phyloP scores from a whole-genome alignment of 2,329 filamentous ascomycete species.

The Neophaeococcomyces aloes region DNA sequence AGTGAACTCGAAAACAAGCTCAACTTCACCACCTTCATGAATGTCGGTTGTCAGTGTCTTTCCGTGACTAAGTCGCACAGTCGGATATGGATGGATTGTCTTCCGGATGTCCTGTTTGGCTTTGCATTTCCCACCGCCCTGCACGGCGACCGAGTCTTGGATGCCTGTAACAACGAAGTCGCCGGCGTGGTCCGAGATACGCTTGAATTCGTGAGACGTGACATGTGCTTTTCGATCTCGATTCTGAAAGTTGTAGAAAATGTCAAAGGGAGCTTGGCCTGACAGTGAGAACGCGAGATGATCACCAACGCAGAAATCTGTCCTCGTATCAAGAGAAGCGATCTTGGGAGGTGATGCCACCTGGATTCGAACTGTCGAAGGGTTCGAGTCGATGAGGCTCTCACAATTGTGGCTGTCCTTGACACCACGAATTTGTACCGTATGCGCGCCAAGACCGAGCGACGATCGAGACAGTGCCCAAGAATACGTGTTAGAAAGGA shows the following conservation, averaged over 20 bases:
- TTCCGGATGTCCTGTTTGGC: conserved; percentile 69
- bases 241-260: conserved; percentile 82
- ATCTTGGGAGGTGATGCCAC: conserved; percentile 91
- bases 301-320: conserved; percentile 92
- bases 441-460: conserved; percentile 78
- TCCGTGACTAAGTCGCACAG: conserved; percentile 80
- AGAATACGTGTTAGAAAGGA: conserved; percentile 61
- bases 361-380: conserved; percentile 74
- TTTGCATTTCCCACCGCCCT: conserved; percentile 61
- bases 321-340: conserved; percentile 70
- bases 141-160: conserved; percentile 58
- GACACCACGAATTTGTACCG: conserved; percentile 79
- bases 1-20: conserved; percentile 90
- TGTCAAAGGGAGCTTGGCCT: conserved; percentile 82
- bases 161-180: conserved; percentile 79
- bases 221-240: conserved; percentile 68
- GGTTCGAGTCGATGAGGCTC: conserved; percentile 58
- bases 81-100: conserved; percentile 81
- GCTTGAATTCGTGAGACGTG: conserved; percentile 59
- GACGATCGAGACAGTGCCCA: conserved; percentile 76
- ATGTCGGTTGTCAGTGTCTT: conserved; percentile 76
- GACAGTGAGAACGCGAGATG: conserved; percentile 84
- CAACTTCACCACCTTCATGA: conserved; percentile 88
- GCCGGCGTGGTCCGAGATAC: conserved; percentile 83
- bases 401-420: conserved; percentile 81